Conservation (phyloP, 1,284 basidiomycete species). For the Ceratobasidium sp. region DNA sequence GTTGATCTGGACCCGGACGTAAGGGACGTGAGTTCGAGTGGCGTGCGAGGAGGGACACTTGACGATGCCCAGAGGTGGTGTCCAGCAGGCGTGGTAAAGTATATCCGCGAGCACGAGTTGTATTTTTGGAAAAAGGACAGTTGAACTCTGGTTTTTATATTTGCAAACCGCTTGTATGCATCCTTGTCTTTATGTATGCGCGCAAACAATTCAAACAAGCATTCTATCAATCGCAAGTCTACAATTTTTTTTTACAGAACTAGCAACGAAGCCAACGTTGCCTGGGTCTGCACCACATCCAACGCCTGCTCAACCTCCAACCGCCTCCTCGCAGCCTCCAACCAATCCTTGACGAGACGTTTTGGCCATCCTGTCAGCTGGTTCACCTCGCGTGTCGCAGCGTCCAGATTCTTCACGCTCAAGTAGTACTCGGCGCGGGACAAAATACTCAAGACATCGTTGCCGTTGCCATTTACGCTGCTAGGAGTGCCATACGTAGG, state of each 20-base stretch:
- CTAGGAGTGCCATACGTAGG: neutral
- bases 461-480: conserved; percentile 67
- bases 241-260: no score
- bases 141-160: neutral
- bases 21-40: conserved; percentile 73
- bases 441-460: conserved; percentile 86
- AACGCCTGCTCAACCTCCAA: conserved; percentile 94
- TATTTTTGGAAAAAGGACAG: conserved; percentile 50
- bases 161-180: neutral
- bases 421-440: conserved; percentile 90
- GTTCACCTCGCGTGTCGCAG: conserved; percentile 90
- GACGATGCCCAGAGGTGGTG: conserved; percentile 54
- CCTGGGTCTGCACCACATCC: conserved; percentile 86
- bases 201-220: neutral
- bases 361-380: conserved; percentile 87
- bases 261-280: conserved; percentile 62
- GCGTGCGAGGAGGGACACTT: conserved; percentile 62
- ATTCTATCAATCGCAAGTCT: neutral
- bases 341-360: conserved; percentile 86
- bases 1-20: conserved; percentile 66
- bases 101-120: conserved; percentile 59
- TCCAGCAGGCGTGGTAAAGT: conserved; percentile 53
- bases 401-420: conserved; percentile 91
- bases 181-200: neutral
- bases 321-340: conserved; percentile 85